Evolutionary conservation across 805 yeast species (phyloP).

Genomic region (Priceomyces castillae): DNA sequence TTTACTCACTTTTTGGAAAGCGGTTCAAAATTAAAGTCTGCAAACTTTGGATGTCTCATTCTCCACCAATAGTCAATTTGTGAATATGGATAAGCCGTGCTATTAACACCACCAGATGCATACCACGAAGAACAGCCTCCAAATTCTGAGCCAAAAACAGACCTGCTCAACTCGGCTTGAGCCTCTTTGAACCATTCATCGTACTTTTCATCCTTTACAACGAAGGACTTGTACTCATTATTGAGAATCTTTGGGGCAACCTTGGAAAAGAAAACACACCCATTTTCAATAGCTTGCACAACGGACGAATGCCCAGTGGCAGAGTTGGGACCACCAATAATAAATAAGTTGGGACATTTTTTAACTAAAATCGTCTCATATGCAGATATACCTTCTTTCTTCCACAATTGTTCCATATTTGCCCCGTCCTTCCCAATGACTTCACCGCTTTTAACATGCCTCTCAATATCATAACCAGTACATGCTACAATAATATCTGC

Average conservation of each 20-base stretch:
- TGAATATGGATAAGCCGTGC: slow-evolving; percentile 36
- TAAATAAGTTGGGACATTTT: slow-evolving; percentile 34
- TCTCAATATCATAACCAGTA: slow-evolving; percentile 35
- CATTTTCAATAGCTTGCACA: slow-evolving; percentile 37
- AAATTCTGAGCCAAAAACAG: slow-evolving; percentile 36
- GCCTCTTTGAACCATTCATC: slow-evolving; percentile 30
- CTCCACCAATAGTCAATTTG: slow-evolving; percentile 32
- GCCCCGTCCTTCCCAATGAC: slow-evolving; percentile 27
- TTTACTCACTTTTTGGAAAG: neutral
- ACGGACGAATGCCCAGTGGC: slow-evolving; percentile 44
- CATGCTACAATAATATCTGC: slow-evolving; percentile 43
- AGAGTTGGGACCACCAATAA: slow-evolving; percentile 40
- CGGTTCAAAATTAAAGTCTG: slow-evolving; percentile 16
- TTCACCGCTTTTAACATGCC: slow-evolving; percentile 15
- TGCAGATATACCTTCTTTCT: slow-evolving; percentile 30
- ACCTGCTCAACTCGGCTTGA: slow-evolving; percentile 23
- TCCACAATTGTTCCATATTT: slow-evolving; percentile 25
- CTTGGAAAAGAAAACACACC: slow-evolving; percentile 20
- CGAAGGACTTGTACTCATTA: slow-evolving; percentile 26
- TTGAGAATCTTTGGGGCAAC: slow-evolving; percentile 25
- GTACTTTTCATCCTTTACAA: slow-evolving; percentile 31
- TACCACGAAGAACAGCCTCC: slow-evolving; percentile 47
- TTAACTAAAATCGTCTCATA: slow-evolving; percentile 33
- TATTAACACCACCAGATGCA: slow-evolving; percentile 24
- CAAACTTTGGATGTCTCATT: slow-evolving; percentile 23